Conservation (phyloP, 1,284 basidiomycete species). For the Coniferiporia weirii region DNA sequence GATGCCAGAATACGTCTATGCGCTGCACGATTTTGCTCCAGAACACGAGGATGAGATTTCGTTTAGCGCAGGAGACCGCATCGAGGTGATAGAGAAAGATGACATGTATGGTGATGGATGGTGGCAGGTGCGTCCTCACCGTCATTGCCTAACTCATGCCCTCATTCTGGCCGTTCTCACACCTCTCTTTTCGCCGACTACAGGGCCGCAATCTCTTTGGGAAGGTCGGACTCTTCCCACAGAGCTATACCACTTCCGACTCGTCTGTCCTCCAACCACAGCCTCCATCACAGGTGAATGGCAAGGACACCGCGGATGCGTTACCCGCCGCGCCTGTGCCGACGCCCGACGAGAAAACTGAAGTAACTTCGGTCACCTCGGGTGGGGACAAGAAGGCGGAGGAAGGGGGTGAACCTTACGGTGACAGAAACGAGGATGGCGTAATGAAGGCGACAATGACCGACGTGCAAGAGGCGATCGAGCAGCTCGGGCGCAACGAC, state of each 20-base stretch:
- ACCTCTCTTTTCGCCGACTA: constrained; percentile 12
- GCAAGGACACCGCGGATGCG: constrained; percentile 17
- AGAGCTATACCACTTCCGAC: constrained; percentile 74
- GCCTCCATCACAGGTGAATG: constrained; percentile 21
- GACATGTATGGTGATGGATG: constrained; percentile 96
- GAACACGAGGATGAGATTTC: constrained; percentile 93
- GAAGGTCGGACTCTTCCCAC: constrained; percentile 85
- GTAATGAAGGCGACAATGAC: constrained; percentile 84
- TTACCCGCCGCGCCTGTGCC: constrained; percentile 18
- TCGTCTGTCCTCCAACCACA: constrained; percentile 30
- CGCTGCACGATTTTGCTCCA: constrained; percentile 81
- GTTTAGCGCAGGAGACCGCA: constrained; percentile 82
- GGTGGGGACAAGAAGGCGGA: not conserved
- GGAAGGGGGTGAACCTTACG: not conserved
- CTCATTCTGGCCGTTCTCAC: constrained; percentile 18
- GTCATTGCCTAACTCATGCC: constrained; percentile 13
- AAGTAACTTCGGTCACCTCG: constrained; percentile 5
- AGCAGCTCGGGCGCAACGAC: constrained; percentile 58
- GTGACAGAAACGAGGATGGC: constrained; percentile 30
- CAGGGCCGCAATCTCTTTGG: constrained; percentile 85
- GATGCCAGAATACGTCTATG: constrained; percentile 64
- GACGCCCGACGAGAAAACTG: constrained; percentile 20
- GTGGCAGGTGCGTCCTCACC: constrained; percentile 79
- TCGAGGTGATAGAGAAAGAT: constrained; percentile 90
- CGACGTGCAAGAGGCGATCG: constrained; percentile 83